Base-by-base conservation (phyloP, 2,329 filamentous ascomycete genomes). In the Allantophomopsis cytisporea region DNA sequence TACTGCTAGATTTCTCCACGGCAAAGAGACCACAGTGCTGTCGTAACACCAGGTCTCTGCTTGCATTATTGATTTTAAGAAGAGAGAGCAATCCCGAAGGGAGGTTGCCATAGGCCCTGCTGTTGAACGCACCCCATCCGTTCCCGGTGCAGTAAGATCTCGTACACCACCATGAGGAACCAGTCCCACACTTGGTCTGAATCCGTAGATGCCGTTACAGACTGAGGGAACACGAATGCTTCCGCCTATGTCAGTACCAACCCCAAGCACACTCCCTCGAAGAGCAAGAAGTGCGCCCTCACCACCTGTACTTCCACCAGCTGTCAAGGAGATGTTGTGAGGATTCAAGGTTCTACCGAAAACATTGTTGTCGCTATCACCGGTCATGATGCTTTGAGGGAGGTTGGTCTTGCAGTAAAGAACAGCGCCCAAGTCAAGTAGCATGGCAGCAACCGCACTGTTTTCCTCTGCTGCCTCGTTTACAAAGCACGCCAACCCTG, bases 241-340 rank as follows among this genome's bases (percentile, higher is more conserved):
- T 2, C 66, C 66, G 1, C 61, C 66, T 35, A 78, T 67, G 51
- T 79, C 75, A 0, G 74, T 78, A 1, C 71, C 73, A 13, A 77
- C 62, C 2, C 76, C 76, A 1, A 79, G 48, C 32, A 74, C 60
- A 18, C 61, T 41, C 3, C 45, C 45, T 16, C 64, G 63, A 59
- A 79, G 64, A 6, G 66, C 68, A 13, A 79, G 48, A 4, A 79
- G 55, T 0, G 68, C 71, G 0, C 65, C 73, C 51, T 80, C 76
- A 7, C 78, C 78, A n/a, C 78, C 78, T 0, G 71, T 72, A 13
- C 65, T 71, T 6, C 78, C 77, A 8, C 78, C 78, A 1, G 70
- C 68, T 0, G 72, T 76, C 13, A 73, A 60, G 15, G 60, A 57
- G 8, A 67, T 60, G 41, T 76, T 77, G 18, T 64, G 53, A 0